Evolutionary conservation across 2,329 filamentous ascomycete species (phyloP).

Genomic region (Blumeria hordei): DNA sequence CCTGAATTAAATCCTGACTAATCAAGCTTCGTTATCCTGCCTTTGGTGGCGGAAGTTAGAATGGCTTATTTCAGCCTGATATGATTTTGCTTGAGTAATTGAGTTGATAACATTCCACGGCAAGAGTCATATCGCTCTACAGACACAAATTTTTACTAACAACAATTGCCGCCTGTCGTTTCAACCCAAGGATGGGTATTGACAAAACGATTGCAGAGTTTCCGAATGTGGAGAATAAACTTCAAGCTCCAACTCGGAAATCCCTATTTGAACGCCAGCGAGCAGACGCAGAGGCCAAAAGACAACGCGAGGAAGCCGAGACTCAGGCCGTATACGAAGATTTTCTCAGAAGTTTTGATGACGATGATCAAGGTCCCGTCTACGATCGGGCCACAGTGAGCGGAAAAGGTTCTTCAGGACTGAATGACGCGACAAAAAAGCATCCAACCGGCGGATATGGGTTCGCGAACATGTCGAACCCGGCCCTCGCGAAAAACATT

Average conservation of each 20-base stretch:
- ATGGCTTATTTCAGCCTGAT: too few species aligned
- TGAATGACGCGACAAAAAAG: conserved; percentile 23
- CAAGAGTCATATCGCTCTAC: too few species aligned
- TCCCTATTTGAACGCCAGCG: conserved; percentile 75
- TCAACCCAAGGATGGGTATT: neutral
- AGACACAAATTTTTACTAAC: too few species aligned
- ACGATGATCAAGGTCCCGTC: conserved; percentile 21
- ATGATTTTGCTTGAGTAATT: too few species aligned
- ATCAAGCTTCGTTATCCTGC: too few species aligned
- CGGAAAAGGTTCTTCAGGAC: conserved; percentile 5
- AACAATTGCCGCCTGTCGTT: too few species aligned
- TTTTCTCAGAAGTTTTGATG: conserved; percentile 59
- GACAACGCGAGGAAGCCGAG: conserved; percentile 60
- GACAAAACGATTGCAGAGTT: conserved; percentile 21
- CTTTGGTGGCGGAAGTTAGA: too few species aligned
- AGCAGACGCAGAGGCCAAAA: conserved; percentile 74
- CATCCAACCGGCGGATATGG: conserved; percentile 28
- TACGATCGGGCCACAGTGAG: conserved; percentile 5
- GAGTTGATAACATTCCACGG: too few species aligned
- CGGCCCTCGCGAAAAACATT: conserved; percentile 9
- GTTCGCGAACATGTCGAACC: conserved; percentile 15
- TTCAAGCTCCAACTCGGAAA: conserved; percentile 58
- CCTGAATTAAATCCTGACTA: too few species aligned
- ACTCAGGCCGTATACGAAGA: conserved; percentile 70
- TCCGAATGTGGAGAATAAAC: conserved; percentile 51